phyloP scores from a whole-genome alignment of 371 early-diverging fungal species.

The Mortierella polycephala region DNA sequence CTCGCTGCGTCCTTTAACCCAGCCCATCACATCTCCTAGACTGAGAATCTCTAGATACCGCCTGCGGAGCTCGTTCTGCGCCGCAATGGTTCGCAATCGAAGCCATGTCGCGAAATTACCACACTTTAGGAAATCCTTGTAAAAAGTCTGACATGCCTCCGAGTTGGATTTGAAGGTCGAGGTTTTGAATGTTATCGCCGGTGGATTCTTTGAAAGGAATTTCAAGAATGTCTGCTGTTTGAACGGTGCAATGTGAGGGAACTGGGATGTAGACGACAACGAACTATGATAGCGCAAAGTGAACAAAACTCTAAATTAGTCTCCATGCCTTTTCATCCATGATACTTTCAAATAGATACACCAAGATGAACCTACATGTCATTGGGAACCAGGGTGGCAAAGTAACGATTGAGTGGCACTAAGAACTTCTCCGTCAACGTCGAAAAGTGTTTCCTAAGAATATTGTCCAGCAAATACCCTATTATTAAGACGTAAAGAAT shows the following conservation, averaged over 20 bases:
- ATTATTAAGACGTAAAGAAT: neutral
- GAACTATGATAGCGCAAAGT: slow-evolving; percentile 8
- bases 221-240: slow-evolving; percentile 54
- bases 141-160: slow-evolving; percentile 73
- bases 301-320: neutral
- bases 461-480: slow-evolving; percentile 84
- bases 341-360: neutral
- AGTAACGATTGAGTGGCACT: slow-evolving; percentile 94
- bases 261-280: slow-evolving; percentile 38
- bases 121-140: slow-evolving; percentile 88
- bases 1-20: slow-evolving; percentile 60
- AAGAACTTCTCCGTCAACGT: slow-evolving; percentile 94
- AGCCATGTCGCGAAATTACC: slow-evolving; percentile 97
- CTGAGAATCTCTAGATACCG: slow-evolving; percentile 69
- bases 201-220: slow-evolving; percentile 46
- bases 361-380: slow-evolving; percentile 57
- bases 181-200: slow-evolving; percentile 49
- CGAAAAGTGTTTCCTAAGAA: slow-evolving; percentile 90
- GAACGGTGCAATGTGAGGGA: slow-evolving; percentile 55
- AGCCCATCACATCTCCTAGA: slow-evolving; percentile 62
- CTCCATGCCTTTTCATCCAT: neutral
- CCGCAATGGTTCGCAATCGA: slow-evolving; percentile 79
- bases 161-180: slow-evolving; percentile 50
- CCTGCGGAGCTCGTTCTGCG: slow-evolving; percentile 76
- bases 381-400: slow-evolving; percentile 84